Conservation (phyloP, 768 basidiomycete genomes). For the Suillus sp. region DNA sequence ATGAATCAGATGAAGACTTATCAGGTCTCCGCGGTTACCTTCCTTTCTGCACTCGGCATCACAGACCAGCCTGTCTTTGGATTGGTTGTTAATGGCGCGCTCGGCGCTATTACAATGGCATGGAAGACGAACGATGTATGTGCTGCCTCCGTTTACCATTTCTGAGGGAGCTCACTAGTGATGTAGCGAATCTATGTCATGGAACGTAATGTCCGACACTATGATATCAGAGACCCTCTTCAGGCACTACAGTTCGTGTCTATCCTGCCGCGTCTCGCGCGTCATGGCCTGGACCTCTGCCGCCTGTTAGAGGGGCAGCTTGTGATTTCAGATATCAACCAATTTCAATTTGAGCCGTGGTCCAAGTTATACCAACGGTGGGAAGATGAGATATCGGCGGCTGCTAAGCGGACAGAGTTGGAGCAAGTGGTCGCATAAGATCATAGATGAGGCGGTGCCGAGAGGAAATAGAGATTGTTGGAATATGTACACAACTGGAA, state of each 20-base stretch:
- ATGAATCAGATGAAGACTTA: not conserved
- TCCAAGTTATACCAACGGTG: not conserved
- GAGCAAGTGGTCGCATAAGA: not conserved
- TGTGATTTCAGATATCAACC: not conserved
- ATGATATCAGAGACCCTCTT: not conserved
- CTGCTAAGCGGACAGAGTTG: not conserved
- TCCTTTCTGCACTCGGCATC: not conserved
- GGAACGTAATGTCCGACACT: not conserved
- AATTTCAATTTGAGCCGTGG: not conserved
- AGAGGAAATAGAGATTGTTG: not conserved
- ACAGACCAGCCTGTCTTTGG: slow-evolving; percentile 9
- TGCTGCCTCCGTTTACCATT: too few relatives aligned
- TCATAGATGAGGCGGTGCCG: not conserved
- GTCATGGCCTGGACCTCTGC: not conserved
- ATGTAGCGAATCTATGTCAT: not conserved
- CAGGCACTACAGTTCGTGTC: not conserved
- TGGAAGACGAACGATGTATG: slow-evolving; percentile 3
- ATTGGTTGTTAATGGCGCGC: not conserved
- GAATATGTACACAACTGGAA: not conserved
- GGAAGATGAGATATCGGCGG: not conserved
- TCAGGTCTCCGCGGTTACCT: not conserved
- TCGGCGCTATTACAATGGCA: not conserved
- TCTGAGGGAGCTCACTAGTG: not conserved
- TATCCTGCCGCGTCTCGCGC: not conserved
- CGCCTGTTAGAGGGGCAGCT: not conserved